phyloP scores from a whole-genome alignment of 1,284 basidiomycete genomes.

The Meripilus lineatus region DNA sequence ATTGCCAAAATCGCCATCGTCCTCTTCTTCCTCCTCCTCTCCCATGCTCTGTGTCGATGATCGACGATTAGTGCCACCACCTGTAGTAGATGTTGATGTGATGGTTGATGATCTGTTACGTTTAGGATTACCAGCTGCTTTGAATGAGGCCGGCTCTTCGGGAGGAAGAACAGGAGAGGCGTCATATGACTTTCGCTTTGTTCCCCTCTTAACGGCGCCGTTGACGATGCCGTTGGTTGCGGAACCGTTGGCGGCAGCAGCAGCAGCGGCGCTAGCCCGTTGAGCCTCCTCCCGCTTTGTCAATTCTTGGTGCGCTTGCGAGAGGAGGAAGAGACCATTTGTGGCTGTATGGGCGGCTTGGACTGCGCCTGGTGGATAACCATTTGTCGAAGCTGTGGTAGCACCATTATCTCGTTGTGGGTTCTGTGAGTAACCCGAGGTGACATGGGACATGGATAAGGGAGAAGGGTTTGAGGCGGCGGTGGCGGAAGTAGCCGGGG shows the following conservation, averaged over 20 bases:
- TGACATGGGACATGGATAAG: conserved; percentile 27
- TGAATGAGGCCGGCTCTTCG: too few relatives aligned
- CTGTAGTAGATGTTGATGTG: conserved; percentile 14
- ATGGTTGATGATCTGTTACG: conserved; percentile 39
- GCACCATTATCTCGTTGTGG: conserved; percentile 26
- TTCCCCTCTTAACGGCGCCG: conserved; percentile 53
- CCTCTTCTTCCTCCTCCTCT: conserved; percentile 37
- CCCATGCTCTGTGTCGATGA: conserved; percentile 40
- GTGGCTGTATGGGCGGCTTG: conserved; percentile 61
- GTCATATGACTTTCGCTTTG: conserved; percentile 55
- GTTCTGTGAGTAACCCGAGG: conserved; percentile 23
- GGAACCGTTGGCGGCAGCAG: conserved; percentile 34
- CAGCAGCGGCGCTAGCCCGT: conserved; percentile 32
- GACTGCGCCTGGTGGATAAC: conserved; percentile 43
- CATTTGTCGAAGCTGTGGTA: conserved; percentile 20
- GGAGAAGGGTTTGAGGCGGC: conserved; percentile 24
- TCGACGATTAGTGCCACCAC: conserved; percentile 17
- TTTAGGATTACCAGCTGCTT: conserved; percentile 29
- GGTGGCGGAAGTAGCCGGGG: conserved; percentile 10
- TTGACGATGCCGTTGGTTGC: conserved; percentile 20
- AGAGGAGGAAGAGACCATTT: conserved; percentile 90
- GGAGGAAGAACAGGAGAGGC: conserved; percentile 28
- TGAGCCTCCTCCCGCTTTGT: conserved; percentile 88
- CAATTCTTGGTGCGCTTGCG: conserved; percentile 92
- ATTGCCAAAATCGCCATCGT: conserved; percentile 29